phyloP scores from a whole-genome alignment of 2,329 filamentous ascomycete species.

The Diaporthe sp. region DNA sequence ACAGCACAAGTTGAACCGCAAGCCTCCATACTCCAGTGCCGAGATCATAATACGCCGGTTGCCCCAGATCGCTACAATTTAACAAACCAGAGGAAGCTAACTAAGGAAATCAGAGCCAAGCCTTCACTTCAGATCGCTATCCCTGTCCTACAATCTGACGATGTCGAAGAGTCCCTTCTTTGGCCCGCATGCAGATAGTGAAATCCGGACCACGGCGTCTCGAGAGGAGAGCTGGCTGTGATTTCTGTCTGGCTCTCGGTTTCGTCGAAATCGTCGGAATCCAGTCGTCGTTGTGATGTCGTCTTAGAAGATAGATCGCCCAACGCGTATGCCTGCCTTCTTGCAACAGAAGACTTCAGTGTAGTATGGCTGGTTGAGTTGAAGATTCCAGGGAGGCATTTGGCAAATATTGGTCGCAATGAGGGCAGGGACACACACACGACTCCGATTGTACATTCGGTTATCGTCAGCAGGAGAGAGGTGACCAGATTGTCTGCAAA shows the following conservation, averaged over 20 bases:
- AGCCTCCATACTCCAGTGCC: background rate
- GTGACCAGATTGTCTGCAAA: background rate
- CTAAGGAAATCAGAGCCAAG: background rate
- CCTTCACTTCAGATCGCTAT: background rate
- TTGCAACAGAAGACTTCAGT: background rate
- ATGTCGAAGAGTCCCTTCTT: background rate
- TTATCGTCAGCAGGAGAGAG: background rate
- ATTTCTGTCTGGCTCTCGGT: background rate
- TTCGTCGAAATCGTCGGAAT: background rate
- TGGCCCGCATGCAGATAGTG: background rate
- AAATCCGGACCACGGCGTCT: background rate
- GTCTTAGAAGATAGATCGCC: slow-evolving; percentile 8
- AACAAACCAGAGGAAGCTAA: background rate
- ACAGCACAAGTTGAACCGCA: background rate
- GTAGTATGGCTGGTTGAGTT: background rate
- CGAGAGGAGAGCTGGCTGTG: background rate
- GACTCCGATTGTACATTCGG: slow-evolving; percentile 21
- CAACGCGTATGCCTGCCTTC: background rate
- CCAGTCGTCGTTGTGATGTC: background rate
- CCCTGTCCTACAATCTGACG: background rate
- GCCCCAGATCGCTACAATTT: background rate
- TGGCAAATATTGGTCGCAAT: slow-evolving; percentile 4
- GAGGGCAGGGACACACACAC: slow-evolving; percentile 16
- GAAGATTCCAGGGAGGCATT: slow-evolving; percentile 6
- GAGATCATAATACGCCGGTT: background rate